Evolutionary conservation across 2,329 filamentous ascomycete species (phyloP), one percentile per base, ranked within the genome.

Genomic region (Fusarium musae): DNA sequence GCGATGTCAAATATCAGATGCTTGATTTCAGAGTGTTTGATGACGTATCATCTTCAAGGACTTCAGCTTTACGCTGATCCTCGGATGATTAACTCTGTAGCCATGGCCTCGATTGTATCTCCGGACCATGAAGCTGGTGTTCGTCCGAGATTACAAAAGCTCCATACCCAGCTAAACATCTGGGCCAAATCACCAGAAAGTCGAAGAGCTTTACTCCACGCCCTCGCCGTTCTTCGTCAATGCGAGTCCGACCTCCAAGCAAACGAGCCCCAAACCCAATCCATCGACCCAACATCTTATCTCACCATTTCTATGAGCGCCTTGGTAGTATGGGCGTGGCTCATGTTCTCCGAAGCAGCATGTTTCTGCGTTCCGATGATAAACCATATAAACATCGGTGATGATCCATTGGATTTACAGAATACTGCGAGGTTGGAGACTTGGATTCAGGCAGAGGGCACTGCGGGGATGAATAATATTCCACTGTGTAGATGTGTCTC

Each of bases 21-120:
- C 6, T 69, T 80, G 16, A 68, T 81, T 8, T 80, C 82, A 3
- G 80, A 82, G 28, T 77, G 80, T 2, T 66, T 76, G 8, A 80
- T 83, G 73, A 78, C 84, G 0, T 81, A 83, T 49, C 80, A 83
- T 46, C 73, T 84, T 4, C 78, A 84, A 49, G 78, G 66, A 5
- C 70, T 85, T 19, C 80, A 84, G 40, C 69, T 85, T 0, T 80
- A 80, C 36, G 77, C 82, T 9, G 82, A 85, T 36, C 70, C 82
- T 2, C 65, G 76, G 6, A 77, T 68, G 5, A 76, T 83, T 13
- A 79, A 75, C 16, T 73, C 78, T 5, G 63, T 81, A 1, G 79
- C 74, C 11, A 64, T 60, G 54, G 57, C 77, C 56, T 67, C 70
- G 21, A 70, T 52, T 21, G 56, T 60, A 6, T 36, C 73, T 2